Evolutionary conservation across 805 yeast species (phyloP).

Genomic region (Candida pseudofarinosa): DNA sequence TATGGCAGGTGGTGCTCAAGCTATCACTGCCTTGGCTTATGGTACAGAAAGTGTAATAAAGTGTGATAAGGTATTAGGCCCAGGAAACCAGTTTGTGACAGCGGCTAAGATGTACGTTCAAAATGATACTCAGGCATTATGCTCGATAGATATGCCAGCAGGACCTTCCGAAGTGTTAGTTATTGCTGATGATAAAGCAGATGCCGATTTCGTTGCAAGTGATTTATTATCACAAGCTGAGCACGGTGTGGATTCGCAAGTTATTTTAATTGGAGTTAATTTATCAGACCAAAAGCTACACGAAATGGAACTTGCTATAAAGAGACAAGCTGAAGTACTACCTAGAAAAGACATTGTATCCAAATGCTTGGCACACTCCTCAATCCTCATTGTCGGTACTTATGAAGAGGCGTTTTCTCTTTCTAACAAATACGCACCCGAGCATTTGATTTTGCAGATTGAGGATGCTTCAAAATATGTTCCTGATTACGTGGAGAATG

Average conservation of each 20-base stretch:
- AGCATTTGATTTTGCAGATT: conserved; percentile 90
- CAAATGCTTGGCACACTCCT: conserved; percentile 88
- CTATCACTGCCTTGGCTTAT: conserved; percentile 97
- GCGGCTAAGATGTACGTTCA: conserved; percentile 98
- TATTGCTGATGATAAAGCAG: conserved; percentile 83
- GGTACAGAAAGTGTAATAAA: conserved; percentile 92
- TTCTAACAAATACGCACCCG: conserved; percentile 94
- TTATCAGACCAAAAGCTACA: conserved; percentile 56
- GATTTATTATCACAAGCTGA: conserved; percentile 97
- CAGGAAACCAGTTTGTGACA: conserved; percentile 98
- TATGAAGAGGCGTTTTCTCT: conserved; percentile 80
- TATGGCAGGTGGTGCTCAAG: conserved; percentile 99
- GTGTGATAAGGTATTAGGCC: conserved; percentile 96
- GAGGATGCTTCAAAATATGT: conserved; percentile 74
- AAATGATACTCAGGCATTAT: conserved; percentile 90
- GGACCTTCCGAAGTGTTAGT: conserved; percentile 98
- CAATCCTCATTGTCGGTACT: conserved; percentile 63
- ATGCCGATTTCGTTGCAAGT: conserved; percentile 95
- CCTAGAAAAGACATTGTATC: conserved; percentile 94
- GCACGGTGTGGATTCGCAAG: conserved; percentile 98
- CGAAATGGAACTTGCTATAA: conserved; percentile 77
- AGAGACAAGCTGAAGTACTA: conserved; percentile 73
- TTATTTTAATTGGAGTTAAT: conserved; percentile 79
- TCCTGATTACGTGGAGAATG: conserved; percentile 70
- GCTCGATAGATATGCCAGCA: conserved; percentile 99